Base-by-base conservation (phyloP, 1,284 basidiomycete species). In the Veloboletus limbatus region DNA sequence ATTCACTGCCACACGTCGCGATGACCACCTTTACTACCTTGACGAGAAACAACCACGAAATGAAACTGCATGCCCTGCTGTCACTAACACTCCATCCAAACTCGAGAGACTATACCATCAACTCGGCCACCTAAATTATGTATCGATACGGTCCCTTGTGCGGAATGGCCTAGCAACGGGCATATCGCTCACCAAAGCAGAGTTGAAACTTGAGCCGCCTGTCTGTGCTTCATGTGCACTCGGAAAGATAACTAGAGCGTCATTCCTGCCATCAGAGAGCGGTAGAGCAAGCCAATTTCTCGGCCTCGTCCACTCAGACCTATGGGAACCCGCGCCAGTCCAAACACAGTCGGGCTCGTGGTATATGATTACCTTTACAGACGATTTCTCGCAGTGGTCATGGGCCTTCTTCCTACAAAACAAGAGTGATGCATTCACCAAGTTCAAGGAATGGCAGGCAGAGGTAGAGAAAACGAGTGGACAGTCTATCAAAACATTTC, bases 401-500 rank as follows among this genome's bases (percentile, higher is more conserved):
- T 28, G 27, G 27, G 7, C 7, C n/a, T 3, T n/a, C 14, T 28
- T 28, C n/a, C 27, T 28, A 14, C 7, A 13, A 9, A 13, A 28
- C 27, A 28, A 28, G n/a, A 28, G 27, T 13, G n/a, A 28, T 11
- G 8, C 3, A 3, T 28, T 28, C n/a, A 7, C 2, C 3, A 7
- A 9, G n/a, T 28, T 28, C 8, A 13, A 28, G n/a, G n/a, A 13
- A 28, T 28, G 27, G n/a, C 14, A n/a, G 6, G 6, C 27, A n/a
- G 27, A 14, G n/a, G n/a, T 25, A 7, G 24, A 25, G 24, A 25
- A 25, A 8, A 25, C 24, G 24, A 25, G 24, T 25, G 24, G n/a
- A 1, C 14, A n/a, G 1, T 3, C 7, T 2, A 3, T n/a, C 2
- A 2, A 7, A n/a, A 4, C 14, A 5, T 28, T n/a, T 7, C 2